Evolutionary conservation across 148 eudicot genomes (phyloP), one percentile per base, ranked within the genome.

Genomic region (Persicaria tinctoria): DNA sequence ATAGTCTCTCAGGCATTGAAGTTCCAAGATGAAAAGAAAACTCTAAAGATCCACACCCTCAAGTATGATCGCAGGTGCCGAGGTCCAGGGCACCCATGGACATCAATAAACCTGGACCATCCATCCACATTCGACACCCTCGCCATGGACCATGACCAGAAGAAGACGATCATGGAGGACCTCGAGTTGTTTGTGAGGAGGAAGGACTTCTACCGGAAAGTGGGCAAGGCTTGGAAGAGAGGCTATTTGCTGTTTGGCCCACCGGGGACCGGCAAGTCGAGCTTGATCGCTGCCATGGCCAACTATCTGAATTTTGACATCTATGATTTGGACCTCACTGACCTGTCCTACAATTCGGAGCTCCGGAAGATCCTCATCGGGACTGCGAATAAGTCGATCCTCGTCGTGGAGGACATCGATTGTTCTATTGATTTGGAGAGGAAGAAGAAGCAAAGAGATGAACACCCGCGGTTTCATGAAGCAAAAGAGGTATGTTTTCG

Each of bases 391-490:
- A 32, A 74, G 53, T 85, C 83, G 9, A 85, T 85, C 0, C 80
- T 85, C 38, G 82, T 85, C 16, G 81, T 85, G 57, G 87, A 85
- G 73, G 87, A 85, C 46, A 82, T 82, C 48, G 87, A 85, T 78
- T 83, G 83, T 46, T 72, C 64, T 68, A 64, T 75, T 5, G 83
- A 82, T 13, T 47, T 84, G 10, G 47, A 74, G 20, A 44, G 76
- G 20, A 74, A 74, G 46, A 51, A 54, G 13, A 41, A 53, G 5
- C 76, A 53, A 7, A 74, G 4, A 74, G 70, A 47, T 5, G 70
- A 64, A 4, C 70, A 64, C 4, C 47, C 70, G 0, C 70, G 70
- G 70, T 64, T 1, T 12, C 70, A 64, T 38, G 47, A 44, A 38
- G n/a, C 8, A 3, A 46, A 64, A 47, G 70, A 64, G 70, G 70